Base-by-base conservation (phyloP, 306 rosid species). In the Canavalia ensiformis region DNA sequence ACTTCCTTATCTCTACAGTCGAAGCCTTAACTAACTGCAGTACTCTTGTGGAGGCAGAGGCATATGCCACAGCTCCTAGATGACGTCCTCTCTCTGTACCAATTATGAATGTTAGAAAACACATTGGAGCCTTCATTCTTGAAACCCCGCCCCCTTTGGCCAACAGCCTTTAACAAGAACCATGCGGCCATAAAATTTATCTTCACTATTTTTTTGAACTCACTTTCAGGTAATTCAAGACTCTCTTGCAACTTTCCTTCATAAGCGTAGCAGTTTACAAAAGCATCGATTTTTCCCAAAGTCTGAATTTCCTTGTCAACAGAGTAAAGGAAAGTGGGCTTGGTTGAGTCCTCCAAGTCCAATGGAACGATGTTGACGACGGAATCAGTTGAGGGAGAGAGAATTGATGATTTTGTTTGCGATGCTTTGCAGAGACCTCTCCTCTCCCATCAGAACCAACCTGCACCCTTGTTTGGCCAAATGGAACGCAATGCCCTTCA, bases 401-500 rank as follows among this genome's bases (percentile, higher is more conserved):
- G 91, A 84, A 44, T 51, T 86, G 72, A 29, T 79, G 47, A 92
- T 87, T 76, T 54, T 63, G 39, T 25, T 29, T 2, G 84, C 87
- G 12, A 89, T 55, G 44, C 77, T 74, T 5, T 39, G 77, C 52
- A 92, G 87, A 49, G 28, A 11, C 31, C 49, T 85, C 67, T 88
- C 88, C 3, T 92, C 82, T 71, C 98, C 98, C 89, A 92, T 74
- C 88, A 95, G 88, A 77, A 92, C 97, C 85, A 95, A 92, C 98
- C 97, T 90, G 98, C 97, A 90, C 7, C 98, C 98, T 75, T 85
- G 90, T 75, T 86, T 87, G 66, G 94, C 98, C 77, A 95, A 83
- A 34, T 91, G 84, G 51, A 88, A 76, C n/a, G 92, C 92, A 12
- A 95, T 89, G 77, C 74, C 89, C 63, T 75, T 76, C 0, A 97